Base-by-base conservation (phyloP, 805 yeast genomes). In the Monosporozyma unispora region DNA sequence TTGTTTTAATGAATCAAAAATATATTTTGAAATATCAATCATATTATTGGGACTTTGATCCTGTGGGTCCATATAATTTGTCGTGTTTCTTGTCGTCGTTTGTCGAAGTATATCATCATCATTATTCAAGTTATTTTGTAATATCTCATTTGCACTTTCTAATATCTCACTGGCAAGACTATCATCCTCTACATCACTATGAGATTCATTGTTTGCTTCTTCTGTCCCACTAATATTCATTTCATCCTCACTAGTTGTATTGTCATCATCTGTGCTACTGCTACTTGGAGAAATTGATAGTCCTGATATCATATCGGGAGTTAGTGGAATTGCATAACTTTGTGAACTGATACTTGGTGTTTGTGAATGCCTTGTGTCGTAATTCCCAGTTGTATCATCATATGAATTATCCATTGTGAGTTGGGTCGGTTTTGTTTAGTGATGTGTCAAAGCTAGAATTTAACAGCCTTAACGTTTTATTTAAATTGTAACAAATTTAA, bases 321-420 rank as follows among this genome's bases (percentile, higher is more conserved):
- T 49, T 10, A 57, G 51, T 23, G 68, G 62, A 33, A 65, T 62
- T 5, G 62, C 67, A 52, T 58, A 62, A 10, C 55, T 45, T 45
- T 59, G 60, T 1, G 65, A 60, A 21, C 57, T 54, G 8, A 63
- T 51, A 42, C 67, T 62, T 14, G 63, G 59, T 16, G 67, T 57
- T 31, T 52, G 56, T 6, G 61, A 51, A 31, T 46, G 40, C 12
- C 40, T 18, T 18, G 14, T 1, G 18, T 19, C 12, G 18, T 16
- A 8, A 18, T 21, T 21, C n/a, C n/a, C 3, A 18, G 12, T 6
- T 12, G n/a, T 3, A 7, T 22, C 25, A 21, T 39, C 9, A 39
- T 39, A 27, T 11, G 21, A 21, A 11, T 21, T 6, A 5, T 10
- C 27, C 42, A 39, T 39, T 39, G 35, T 31, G 14, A 31, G 6